Percentiles rank a stretch among this genome's conserved stretches.
Evolutionary conservation across 23 red algal species (phyloP).

Genomic region (Gracilariopsis chorda): DNA sequence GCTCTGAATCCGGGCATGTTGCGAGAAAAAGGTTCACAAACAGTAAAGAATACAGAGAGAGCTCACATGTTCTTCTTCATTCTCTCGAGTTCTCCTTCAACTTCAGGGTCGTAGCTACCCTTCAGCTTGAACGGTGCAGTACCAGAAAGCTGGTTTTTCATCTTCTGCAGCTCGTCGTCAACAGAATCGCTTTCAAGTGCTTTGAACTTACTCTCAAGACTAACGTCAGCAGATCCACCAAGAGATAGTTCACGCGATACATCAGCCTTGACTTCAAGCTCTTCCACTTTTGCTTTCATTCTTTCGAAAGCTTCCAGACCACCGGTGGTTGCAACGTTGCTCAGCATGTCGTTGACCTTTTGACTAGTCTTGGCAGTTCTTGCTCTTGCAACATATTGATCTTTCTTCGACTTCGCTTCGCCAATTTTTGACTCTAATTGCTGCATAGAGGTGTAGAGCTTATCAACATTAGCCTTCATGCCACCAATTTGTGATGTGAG

Average conservation of each 20-base stretch:
- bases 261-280: slow-evolving; percentile 86
- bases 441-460: slow-evolving; percentile 92
- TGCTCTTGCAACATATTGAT: slow-evolving; percentile 92
- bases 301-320: slow-evolving; percentile 94
- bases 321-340: slow-evolving; percentile 66
- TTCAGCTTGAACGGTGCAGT: slow-evolving; percentile 45
- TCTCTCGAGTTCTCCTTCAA: slow-evolving; percentile 91
- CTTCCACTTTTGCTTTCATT: slow-evolving; percentile 98
- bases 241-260: slow-evolving; percentile 71
- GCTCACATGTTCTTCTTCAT: slow-evolving; percentile 64
- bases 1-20: no score
- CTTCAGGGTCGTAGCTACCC: slow-evolving; percentile 59
- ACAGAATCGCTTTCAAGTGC: slow-evolving; percentile 87
- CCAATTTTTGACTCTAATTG: slow-evolving; percentile 89
- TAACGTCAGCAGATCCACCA: slow-evolving; percentile 68
- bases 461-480: slow-evolving; percentile 84
- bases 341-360: slow-evolving; percentile 98
- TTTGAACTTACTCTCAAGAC: slow-evolving; percentile 92
- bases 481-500: slow-evolving; percentile 66
- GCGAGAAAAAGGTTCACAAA: not conserved
- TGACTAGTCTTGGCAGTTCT: slow-evolving; percentile 91
- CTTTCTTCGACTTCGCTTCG: slow-evolving; percentile 94
- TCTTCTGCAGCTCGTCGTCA: slow-evolving; percentile 88
- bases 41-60: not conserved
- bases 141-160: slow-evolving; percentile 74